phyloP scores from a whole-genome alignment of 2,329 filamentous ascomycete genomes.

The Colletotrichum sansevieriae region DNA sequence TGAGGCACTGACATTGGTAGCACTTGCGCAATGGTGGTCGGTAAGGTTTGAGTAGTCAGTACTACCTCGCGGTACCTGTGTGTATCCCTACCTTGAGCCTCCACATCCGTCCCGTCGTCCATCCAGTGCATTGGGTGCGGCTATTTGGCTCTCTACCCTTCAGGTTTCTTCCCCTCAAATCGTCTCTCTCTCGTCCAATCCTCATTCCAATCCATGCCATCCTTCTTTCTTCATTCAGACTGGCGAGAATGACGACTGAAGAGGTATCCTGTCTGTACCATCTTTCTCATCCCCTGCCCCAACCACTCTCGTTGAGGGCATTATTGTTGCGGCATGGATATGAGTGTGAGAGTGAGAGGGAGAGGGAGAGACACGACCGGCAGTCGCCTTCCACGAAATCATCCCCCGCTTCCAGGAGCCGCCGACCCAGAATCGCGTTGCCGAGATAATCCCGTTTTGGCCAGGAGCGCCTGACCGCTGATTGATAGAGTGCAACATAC shows the following conservation, averaged over 20 bases:
- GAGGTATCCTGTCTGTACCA: conserved; percentile 11
- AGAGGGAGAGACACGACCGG: too few species aligned
- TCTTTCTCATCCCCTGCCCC: conserved; percentile 1
- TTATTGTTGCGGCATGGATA: background rate
- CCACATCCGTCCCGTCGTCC: conserved; percentile 36
- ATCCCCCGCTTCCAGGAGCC: too few species aligned
- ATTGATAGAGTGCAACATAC: background rate
- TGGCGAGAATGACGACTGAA: background rate
- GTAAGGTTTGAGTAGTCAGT: background rate
- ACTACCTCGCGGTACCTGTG: background rate
- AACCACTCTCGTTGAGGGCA: background rate
- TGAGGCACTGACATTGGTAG: background rate
- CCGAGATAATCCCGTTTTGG: too few species aligned
- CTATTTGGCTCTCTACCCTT: conserved; percentile 12
- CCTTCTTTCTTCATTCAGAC: background rate
- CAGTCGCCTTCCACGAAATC: too few species aligned
- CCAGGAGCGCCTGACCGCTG: background rate
- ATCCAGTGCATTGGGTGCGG: conserved; percentile 34
- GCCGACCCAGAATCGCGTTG: too few species aligned
- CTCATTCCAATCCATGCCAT: conserved; percentile 11
- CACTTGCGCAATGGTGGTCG: background rate
- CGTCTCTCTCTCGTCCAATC: background rate
- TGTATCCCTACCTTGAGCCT: conserved; percentile 31
- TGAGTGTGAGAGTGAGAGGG: background rate
- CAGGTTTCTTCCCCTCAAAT: conserved; percentile 7